Evolutionary conservation across 83 land plant genomes (phyloP).

Genomic region (Thuja plicata): DNA sequence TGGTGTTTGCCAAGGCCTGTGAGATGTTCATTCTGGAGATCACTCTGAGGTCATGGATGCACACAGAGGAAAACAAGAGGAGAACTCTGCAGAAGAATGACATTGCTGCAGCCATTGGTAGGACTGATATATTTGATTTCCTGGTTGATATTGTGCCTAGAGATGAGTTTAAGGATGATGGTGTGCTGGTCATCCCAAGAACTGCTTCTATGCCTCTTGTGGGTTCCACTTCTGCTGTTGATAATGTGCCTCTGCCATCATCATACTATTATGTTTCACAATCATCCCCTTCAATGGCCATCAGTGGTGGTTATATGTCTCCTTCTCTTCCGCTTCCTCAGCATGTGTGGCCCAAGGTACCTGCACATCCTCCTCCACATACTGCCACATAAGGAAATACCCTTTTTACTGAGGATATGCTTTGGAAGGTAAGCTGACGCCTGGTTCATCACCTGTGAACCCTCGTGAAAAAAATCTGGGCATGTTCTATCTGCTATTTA

Average conservation of each 20-base stretch:
- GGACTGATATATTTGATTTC: conserved; percentile 74
- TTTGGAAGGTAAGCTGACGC: neutral
- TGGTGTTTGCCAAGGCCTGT: conserved; percentile 71
- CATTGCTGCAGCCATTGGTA: conserved; percentile 73
- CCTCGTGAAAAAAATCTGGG: neutral
- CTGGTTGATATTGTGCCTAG: conserved; percentile 71
- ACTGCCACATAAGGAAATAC: neutral
- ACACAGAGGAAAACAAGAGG: conserved; percentile 74
- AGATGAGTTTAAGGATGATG: conserved; percentile 74
- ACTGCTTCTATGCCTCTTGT: conserved; percentile 28
- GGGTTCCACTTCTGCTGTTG: conserved; percentile 24
- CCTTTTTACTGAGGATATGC: neutral
- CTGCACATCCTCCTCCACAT: neutral
- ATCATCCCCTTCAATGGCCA: neutral
- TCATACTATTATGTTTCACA: conserved; percentile 11
- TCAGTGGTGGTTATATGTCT: neutral
- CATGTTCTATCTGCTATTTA: neutral
- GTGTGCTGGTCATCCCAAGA: conserved; percentile 34
- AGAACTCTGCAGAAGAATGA: conserved; percentile 78
- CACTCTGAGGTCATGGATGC: conserved; percentile 66
- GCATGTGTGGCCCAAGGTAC: neutral
- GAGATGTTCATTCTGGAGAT: conserved; percentile 77
- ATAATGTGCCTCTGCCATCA: conserved; percentile 28
- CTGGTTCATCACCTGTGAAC: neutral
- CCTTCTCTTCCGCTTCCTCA: neutral